Conservation (phyloP, 495 filamentous ascomycete genomes). For the Penicillium bialowiezense region DNA sequence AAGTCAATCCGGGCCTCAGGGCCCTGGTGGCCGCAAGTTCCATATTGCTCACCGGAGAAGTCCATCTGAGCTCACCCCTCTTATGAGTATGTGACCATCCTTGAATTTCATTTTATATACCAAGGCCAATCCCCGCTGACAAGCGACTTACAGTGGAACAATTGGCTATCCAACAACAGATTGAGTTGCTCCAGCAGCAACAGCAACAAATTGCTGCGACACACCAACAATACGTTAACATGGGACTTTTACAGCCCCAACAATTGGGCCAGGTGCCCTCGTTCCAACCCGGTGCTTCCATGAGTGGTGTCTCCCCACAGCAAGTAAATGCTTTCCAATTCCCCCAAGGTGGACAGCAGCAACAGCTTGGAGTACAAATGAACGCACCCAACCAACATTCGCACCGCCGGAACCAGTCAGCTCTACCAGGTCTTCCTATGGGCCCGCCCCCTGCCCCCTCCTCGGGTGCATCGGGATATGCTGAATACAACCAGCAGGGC, state of each 20-base stretch:
- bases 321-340: slow-evolving; percentile 79
- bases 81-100: slow-evolving; percentile 86
- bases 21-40: slow-evolving; percentile 83
- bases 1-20: slow-evolving; percentile 71
- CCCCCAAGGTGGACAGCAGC: slow-evolving; percentile 76
- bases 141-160: slow-evolving; percentile 73
- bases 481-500: slow-evolving; percentile 66
- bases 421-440: slow-evolving; percentile 88
- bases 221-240: slow-evolving; percentile 95
- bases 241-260: slow-evolving; percentile 85
- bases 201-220: slow-evolving; percentile 96
- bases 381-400: slow-evolving; percentile 74
- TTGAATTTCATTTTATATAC: slow-evolving; percentile 1
- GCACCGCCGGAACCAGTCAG: slow-evolving; percentile 97
- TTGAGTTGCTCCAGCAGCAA: slow-evolving; percentile 95
- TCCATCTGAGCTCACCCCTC: slow-evolving; percentile 93
- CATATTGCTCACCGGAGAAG: slow-evolving; percentile 97
- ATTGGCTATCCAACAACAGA: slow-evolving; percentile 97
- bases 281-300: slow-evolving; percentile 62
- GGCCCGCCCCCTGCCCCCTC: slow-evolving; percentile 91
- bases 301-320: slow-evolving; percentile 78
- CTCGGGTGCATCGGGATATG: slow-evolving; percentile 89
- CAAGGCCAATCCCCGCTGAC: slow-evolving; percentile 9
- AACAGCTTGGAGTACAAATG: slow-evolving; percentile 69
- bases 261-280: slow-evolving; percentile 67